Evolutionary conservation across 2,329 filamentous ascomycete species (phyloP), one percentile per base, ranked within the genome.

Genomic region (Apiospora rasikravindrae): DNA sequence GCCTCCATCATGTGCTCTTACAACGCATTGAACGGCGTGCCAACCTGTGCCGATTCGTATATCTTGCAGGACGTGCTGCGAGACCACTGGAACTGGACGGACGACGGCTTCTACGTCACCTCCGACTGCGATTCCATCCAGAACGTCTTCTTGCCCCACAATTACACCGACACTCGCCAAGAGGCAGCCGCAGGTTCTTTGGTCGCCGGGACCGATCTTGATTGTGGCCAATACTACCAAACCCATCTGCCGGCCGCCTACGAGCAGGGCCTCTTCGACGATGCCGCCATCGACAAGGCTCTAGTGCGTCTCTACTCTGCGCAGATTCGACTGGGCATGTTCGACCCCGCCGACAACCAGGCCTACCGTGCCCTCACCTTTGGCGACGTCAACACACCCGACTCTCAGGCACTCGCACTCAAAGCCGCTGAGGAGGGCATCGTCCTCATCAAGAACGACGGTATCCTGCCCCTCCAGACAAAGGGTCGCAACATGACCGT

Each of bases 81-180:
- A 3, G 87, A 91, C 67, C 88, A 90, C 76, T 93, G 91, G 88
- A 85, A 84, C 53, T 94, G 90, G 85, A 88, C 86, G 0, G 84
- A 86, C 1, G 85, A 88, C 53, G 86, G 91, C 70, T 88, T 91
- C 74, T 92, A 87, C 77, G 86, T 93, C 33, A 89, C 88, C 0
- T 88, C 86, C 10, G 91, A 93, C 77, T 93, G 92, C 74, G 90
- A 91, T 73, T 86, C 91, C 0, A 83, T 92, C 1, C 84, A 87
- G 71, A 88, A 91, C 75, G 85, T 92, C 70, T 91, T 82, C 75
- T 81, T 76, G 44, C 78, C 81, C 24, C 83, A 84, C 47, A 74
- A 82, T 47, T 84, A 79, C 53, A 79, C 79, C 33, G 73, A 75
- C 16, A 80, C 77, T 33, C 75, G 77, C 4, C 79, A 78, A 14